These are phyloP conservation scores for Sclerotinia glacialis DNA, from an alignment of 2,329 filamentous ascomycete genomes.

Conservation along the genomic window DNA sequence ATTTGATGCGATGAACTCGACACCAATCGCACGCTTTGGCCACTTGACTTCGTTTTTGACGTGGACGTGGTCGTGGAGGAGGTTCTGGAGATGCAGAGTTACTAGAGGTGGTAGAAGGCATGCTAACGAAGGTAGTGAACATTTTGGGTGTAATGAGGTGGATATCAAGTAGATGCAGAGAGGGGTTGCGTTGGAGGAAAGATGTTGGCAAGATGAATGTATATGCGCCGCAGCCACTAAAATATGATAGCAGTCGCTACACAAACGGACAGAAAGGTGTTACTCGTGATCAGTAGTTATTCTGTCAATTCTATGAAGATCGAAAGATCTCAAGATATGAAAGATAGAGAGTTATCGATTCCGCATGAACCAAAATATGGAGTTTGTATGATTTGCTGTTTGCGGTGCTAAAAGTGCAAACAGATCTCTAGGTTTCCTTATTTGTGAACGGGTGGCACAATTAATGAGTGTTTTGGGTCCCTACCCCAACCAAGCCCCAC, in stretches of 20 bases:
- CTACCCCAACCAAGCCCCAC: conserved; percentile 12
- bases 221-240: conserved; percentile 3
- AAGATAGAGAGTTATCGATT: background rate
- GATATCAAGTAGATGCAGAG: background rate
- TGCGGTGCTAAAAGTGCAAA: conserved; percentile 3
- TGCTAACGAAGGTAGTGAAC: conserved; percentile 22
- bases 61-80: conserved; percentile 19
- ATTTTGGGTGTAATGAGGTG: background rate
- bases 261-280: background rate
- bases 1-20: conserved; percentile 45
- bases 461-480: background rate
- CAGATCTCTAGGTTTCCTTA: background rate
- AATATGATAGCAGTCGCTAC: conserved; percentile 1
- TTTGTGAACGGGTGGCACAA: conserved; percentile 15
- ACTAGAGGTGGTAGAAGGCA: conserved; percentile 19
- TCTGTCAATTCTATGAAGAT: background rate
- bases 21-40: conserved; percentile 44
- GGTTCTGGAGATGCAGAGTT: conserved; percentile 18
- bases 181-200: background rate
- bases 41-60: conserved; percentile 36
- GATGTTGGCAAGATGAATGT: background rate
- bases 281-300: background rate
- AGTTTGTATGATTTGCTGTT: conserved; percentile 11
- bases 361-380: conserved; percentile 6
- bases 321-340: conserved; percentile 6